Conservation (phyloP, 2,329 filamentous ascomycete genomes). For the Fusarium praegraminearum region DNA sequence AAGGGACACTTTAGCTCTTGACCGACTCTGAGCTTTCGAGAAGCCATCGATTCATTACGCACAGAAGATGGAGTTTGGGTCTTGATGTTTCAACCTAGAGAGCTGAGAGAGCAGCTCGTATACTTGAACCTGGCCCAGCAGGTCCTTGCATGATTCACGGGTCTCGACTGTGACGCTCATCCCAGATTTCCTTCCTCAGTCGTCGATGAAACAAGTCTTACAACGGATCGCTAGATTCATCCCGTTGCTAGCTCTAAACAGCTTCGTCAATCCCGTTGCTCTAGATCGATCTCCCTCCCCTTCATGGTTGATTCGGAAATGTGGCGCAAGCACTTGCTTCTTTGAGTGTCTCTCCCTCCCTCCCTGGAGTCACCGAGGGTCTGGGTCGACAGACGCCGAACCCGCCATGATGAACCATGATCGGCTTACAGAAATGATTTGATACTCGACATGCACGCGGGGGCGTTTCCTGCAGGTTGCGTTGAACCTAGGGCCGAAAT, state of each 20-base stretch:
- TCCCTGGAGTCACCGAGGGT: slow-evolving; percentile 33
- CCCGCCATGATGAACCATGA: slow-evolving; percentile 13
- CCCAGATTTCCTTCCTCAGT: not conserved
- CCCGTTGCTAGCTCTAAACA: slow-evolving; percentile 1
- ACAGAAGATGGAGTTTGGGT: not conserved
- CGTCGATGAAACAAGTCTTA: slow-evolving; percentile 3
- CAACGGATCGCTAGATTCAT: slow-evolving; percentile 2
- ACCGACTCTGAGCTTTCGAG: not conserved
- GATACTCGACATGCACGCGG: not conserved
- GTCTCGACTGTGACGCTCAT: not conserved
- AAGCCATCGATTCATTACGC: not conserved
- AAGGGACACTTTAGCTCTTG: not conserved
- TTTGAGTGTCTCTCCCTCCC: slow-evolving; percentile 12
- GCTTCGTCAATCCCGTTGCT: slow-evolving; percentile 1
- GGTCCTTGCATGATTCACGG: not conserved
- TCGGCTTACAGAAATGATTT: not conserved
- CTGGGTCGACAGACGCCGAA: slow-evolving; percentile 21
- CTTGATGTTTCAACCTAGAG: not conserved
- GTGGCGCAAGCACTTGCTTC: slow-evolving; percentile 24
- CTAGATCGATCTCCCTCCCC: slow-evolving; percentile 22
- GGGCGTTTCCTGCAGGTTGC: not conserved
- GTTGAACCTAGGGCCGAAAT: not conserved
- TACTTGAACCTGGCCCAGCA: not conserved
- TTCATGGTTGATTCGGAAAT: slow-evolving; percentile 11
- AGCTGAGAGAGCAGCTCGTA: slow-evolving; percentile 3